These are phyloP conservation scores for Ceriops zippeliana DNA, from an alignment of 345 rosid species.

Conservation along the genomic window DNA sequence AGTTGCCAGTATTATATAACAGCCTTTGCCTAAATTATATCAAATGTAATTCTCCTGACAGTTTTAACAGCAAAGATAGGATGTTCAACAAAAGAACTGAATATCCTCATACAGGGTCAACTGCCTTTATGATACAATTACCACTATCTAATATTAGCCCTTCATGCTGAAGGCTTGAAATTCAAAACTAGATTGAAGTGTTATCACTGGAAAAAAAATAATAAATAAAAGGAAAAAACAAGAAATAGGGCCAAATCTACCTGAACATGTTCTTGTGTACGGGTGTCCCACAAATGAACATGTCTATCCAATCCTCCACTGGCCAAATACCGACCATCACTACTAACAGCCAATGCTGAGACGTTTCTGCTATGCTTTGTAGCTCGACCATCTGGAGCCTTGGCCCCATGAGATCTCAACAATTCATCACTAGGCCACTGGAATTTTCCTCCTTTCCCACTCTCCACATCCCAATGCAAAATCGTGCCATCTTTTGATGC, in stretches of 20 bases:
- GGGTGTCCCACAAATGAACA: constrained; percentile 93
- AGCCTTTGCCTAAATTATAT: too few species aligned
- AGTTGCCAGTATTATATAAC: too few species aligned
- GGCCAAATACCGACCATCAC: constrained; percentile 91
- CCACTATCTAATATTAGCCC: too few species aligned
- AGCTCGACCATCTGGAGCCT: constrained; percentile 61
- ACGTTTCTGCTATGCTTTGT: constrained; percentile 69
- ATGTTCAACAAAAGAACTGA: too few species aligned
- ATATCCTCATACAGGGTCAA: too few species aligned
- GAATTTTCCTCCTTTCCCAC: constrained; percentile 62
- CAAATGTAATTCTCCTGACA: too few species aligned
- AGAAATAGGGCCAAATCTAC: constrained; percentile 29
- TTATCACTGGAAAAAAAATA: not conserved
- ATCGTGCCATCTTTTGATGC: constrained; percentile 87
- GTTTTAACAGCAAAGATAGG: too few species aligned
- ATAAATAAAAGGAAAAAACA: not conserved
- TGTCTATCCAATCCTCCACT: constrained; percentile 93
- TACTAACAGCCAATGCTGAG: constrained; percentile 81
- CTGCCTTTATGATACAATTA: too few species aligned
- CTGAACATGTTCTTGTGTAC: constrained; percentile 80
- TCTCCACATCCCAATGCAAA: constrained; percentile 79
- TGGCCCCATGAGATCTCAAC: constrained; percentile 69
- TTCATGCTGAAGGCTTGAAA: too few species aligned
- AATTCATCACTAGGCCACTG: constrained; percentile 72
- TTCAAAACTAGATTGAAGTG: too few species aligned